Percentiles rank a stretch among this genome's conserved stretches.
Conservation (phyloP, 768 basidiomycete genomes). For the Termitomyces heimii region DNA sequence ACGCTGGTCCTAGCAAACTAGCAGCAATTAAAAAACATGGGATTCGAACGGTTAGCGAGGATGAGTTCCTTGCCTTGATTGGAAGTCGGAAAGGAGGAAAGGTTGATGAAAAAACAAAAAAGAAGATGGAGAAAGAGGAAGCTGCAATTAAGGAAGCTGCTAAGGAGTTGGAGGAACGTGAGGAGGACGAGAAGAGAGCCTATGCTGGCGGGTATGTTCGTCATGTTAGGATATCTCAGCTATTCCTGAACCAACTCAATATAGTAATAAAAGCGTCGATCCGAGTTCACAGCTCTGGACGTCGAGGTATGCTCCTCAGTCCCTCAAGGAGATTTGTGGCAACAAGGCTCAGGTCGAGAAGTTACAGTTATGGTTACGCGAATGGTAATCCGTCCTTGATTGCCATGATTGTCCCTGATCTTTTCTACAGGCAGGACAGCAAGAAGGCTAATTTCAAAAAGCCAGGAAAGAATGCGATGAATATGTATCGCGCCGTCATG, state of each 20-base stretch:
- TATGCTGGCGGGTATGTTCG: slow-evolving; percentile 13
- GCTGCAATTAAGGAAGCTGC: slow-evolving; percentile 68
- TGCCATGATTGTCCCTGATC: not conserved
- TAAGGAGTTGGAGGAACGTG: slow-evolving; percentile 71
- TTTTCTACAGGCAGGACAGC: slow-evolving; percentile 56
- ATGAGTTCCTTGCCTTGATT: slow-evolving; percentile 82
- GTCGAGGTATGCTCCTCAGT: slow-evolving; percentile 86
- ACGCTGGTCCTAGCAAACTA: slow-evolving; percentile 88
- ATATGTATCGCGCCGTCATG: slow-evolving; percentile 79
- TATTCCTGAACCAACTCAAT: not conserved
- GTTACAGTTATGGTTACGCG: slow-evolving; percentile 77
- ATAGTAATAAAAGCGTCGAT: slow-evolving; percentile 30
- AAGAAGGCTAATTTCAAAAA: slow-evolving; percentile 83
- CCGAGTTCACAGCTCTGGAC: slow-evolving; percentile 83
- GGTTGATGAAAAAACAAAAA: slow-evolving; percentile 74
- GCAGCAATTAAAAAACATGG: slow-evolving; percentile 77
- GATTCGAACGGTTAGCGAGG: slow-evolving; percentile 75
- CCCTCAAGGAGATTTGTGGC: slow-evolving; percentile 87
- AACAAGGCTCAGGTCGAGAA: slow-evolving; percentile 93
- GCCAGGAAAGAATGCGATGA: slow-evolving; percentile 88
- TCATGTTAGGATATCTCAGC: not conserved
- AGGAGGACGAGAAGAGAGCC: slow-evolving; percentile 45
- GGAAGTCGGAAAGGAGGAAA: slow-evolving; percentile 55
- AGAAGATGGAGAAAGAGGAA: slow-evolving; percentile 78
- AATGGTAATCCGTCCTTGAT: slow-evolving; percentile 55